These are phyloP conservation scores for Sclerotinia minor DNA, from an alignment of 2,329 filamentous ascomycete species.

Conservation along the genomic window DNA sequence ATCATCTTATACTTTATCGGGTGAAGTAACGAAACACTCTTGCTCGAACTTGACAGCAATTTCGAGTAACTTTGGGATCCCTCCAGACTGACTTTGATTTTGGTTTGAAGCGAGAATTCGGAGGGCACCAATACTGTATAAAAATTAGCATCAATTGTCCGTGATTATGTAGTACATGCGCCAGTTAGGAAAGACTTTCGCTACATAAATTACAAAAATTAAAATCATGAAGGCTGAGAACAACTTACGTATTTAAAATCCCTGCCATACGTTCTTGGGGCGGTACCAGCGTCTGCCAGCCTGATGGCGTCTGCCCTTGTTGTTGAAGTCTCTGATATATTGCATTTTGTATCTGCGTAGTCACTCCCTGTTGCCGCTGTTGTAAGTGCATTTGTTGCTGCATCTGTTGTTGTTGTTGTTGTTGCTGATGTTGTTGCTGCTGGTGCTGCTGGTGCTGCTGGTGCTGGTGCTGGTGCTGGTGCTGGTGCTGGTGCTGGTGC, in stretches of 20 bases:
- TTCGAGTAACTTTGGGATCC: conserved; percentile 37
- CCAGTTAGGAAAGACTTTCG: neutral
- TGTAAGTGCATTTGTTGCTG: conserved; percentile 8
- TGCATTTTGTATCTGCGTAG: conserved; percentile 35
- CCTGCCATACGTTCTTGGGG: conserved; percentile 37
- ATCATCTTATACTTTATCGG: conserved; percentile 35
- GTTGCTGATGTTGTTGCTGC: conserved; percentile 23
- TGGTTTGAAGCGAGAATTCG: conserved; percentile 37
- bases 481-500: conserved; percentile 31
- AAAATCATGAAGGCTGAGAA: neutral
- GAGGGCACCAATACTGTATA: conserved; percentile 37
- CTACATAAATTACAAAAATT: neutral
- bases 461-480: neutral
- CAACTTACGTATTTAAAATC: conserved; percentile 39
- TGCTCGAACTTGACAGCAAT: conserved; percentile 39
- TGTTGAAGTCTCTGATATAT: conserved; percentile 38
- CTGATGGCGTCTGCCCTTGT: conserved; percentile 30
- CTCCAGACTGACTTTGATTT: conserved; percentile 27
- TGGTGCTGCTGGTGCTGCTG: too few species aligned
- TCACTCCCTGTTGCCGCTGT: conserved; percentile 13
- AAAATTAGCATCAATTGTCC: conserved; percentile 14
- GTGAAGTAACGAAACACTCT: conserved; percentile 38
- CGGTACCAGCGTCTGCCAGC: conserved; percentile 37
- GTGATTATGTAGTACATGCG: neutral
- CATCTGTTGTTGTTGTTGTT: conserved; percentile 25